A percentile compares a stretch with the other conserved stretches of the same genome.
phyloP scores from a whole-genome alignment of 306 rosid species.

The Astragalus glycyphyllos region DNA sequence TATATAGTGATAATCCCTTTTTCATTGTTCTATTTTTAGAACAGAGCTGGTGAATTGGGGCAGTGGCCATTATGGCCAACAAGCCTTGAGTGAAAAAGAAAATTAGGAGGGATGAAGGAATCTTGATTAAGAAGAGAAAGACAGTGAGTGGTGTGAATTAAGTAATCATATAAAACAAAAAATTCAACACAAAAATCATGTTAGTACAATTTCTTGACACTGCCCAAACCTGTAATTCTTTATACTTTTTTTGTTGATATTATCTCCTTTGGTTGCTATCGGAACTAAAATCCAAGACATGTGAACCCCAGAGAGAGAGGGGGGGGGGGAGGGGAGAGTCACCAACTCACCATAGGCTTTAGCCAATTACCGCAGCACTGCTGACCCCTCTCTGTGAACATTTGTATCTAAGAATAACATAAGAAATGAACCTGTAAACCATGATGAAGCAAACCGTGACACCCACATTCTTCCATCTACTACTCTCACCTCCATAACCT shows the following conservation, averaged over 20 bases:
- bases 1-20: not conserved
- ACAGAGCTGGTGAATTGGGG: constrained; percentile 8
- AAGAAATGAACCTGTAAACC: constrained; percentile 90
- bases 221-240: constrained; percentile 42
- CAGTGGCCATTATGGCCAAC: constrained; percentile 29
- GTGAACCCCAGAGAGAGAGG: constrained; percentile 45
- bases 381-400: constrained; percentile 65
- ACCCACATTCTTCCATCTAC: constrained; percentile 79
- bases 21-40: constrained; percentile 22
- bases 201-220: constrained; percentile 54
- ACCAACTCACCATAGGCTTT: constrained; percentile 35
- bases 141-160: constrained; percentile 29
- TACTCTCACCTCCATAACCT: constrained; percentile 78
- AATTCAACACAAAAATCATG: constrained; percentile 43
- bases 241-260: constrained; percentile 41
- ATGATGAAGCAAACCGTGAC: constrained; percentile 83
- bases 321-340: constrained; percentile 40
- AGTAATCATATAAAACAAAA: constrained; percentile 43
- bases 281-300: constrained; percentile 58
- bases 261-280: constrained; percentile 50
- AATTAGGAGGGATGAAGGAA: constrained; percentile 33
- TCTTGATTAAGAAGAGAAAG: constrained; percentile 39
- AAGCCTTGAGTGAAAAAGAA: constrained; percentile 33
- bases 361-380: constrained; percentile 41
- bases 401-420: constrained; percentile 80